These are phyloP conservation scores for Coniella lustricola DNA, from an alignment of 2,329 filamentous ascomycete species.

Conservation along the genomic window DNA sequence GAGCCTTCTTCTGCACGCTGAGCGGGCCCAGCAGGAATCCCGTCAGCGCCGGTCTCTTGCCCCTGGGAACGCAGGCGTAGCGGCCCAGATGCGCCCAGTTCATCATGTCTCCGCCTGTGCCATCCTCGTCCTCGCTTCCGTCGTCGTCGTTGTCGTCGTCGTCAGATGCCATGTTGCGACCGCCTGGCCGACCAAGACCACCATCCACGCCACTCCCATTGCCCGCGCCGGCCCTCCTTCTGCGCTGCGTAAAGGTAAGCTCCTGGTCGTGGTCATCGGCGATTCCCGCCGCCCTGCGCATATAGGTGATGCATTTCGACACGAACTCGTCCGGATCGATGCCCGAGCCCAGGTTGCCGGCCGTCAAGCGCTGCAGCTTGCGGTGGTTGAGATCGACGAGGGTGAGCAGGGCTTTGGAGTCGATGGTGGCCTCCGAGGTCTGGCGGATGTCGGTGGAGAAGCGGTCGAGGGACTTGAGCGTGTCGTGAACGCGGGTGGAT, in stretches of 20 bases:
- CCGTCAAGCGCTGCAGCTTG: constrained; percentile 65
- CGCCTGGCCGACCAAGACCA: constrained; percentile 5
- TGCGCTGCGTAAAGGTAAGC: constrained; percentile 42
- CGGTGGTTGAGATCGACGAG: constrained; percentile 75
- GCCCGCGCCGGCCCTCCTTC: constrained; percentile 27
- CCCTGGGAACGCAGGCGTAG: constrained; percentile 66
- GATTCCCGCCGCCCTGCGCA: constrained; percentile 60
- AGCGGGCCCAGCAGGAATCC: constrained; percentile 84
- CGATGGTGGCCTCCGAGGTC: constrained; percentile 83
- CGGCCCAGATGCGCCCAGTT: constrained; percentile 83
- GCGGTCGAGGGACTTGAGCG: constrained; percentile 59
- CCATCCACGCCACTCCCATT: constrained; percentile 19
- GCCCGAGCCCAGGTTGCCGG: constrained; percentile 66
- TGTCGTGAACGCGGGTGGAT: constrained; percentile 57
- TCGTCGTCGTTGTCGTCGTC: background rate
- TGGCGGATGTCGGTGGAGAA: constrained; percentile 68
- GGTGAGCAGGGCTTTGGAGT: constrained; percentile 77
- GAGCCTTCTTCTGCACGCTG: constrained; percentile 77
- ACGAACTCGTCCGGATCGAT: constrained; percentile 89
- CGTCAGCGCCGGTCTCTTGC: constrained; percentile 66
- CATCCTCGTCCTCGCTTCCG: constrained; percentile 50
- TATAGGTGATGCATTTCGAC: constrained; percentile 81
- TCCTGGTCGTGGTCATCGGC: constrained; percentile 43
- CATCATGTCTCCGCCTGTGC: constrained; percentile 66
- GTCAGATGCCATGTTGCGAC: background rate